phyloP scores from a whole-genome alignment of 2,329 filamentous ascomycete genomes.

The Fusarium nematophilum region DNA sequence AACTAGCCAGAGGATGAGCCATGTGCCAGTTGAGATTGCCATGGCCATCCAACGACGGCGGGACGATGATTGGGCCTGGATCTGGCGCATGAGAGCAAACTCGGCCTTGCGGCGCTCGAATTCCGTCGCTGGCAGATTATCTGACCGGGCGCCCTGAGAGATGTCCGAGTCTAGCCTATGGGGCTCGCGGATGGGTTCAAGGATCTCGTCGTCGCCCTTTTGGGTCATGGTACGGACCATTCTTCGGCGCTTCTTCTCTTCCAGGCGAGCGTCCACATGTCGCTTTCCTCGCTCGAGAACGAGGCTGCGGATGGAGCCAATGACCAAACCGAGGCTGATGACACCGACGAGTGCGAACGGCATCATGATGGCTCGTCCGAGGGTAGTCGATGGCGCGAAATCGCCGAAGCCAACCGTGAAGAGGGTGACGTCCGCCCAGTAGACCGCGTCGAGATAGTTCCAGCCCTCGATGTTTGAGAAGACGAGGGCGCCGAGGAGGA shows the following conservation, averaged over 20 bases:
- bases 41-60: slow-evolving; percentile 82
- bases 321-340: slow-evolving; percentile 85
- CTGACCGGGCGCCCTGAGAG: slow-evolving; percentile 10
- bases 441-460: slow-evolving; percentile 80
- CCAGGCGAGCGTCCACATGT: slow-evolving; percentile 66
- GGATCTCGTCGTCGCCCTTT: slow-evolving; percentile 59
- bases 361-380: slow-evolving; percentile 78
- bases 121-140: slow-evolving; percentile 51
- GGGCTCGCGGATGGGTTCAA: slow-evolving; percentile 59
- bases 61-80: slow-evolving; percentile 73
- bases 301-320: slow-evolving; percentile 79
- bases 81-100: slow-evolving; percentile 83
- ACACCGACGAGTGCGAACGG: slow-evolving; percentile 87
- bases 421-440: slow-evolving; percentile 80
- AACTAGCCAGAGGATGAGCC: slow-evolving; percentile 81
- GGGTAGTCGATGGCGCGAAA: slow-evolving; percentile 57
- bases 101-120: slow-evolving; percentile 74
- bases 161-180: slow-evolving; percentile 12
- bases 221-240: slow-evolving; percentile 59
- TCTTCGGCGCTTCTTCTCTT: slow-evolving; percentile 67
- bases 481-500: slow-evolving; percentile 80
- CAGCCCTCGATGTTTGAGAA: slow-evolving; percentile 80
- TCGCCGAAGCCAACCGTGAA: slow-evolving; percentile 75
- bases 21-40: slow-evolving; percentile 73
- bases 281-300: slow-evolving; percentile 68